Evolutionary conservation across 176 grass and related monocot species (phyloP).

Genomic region (Musa schizocarpa): DNA sequence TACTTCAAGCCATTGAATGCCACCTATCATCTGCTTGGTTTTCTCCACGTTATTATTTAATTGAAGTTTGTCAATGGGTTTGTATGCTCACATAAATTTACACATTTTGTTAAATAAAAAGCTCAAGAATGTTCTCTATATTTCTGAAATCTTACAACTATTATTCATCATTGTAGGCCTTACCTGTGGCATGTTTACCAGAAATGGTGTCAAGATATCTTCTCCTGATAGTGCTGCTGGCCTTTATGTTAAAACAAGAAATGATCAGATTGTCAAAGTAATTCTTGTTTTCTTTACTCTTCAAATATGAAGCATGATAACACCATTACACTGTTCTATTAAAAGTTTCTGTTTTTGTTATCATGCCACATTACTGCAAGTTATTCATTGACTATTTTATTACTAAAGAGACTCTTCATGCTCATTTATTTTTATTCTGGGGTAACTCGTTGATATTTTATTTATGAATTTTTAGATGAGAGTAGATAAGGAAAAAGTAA

Average conservation of each 20-base stretch:
- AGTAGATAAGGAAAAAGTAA: no score
- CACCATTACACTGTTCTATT: background rate
- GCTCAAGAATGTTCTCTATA: background rate
- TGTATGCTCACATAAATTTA: background rate
- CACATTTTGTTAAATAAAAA: background rate
- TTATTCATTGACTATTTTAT: no score
- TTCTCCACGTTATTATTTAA: background rate
- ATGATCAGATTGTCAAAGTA: conserved; percentile 63
- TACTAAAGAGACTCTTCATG: no score
- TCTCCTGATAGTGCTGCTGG: conserved; percentile 90
- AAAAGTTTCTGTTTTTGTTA: no score
- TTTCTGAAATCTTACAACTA: background rate
- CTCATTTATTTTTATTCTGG: no score
- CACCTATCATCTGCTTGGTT: no score
- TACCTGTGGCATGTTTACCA: conserved; percentile 82
- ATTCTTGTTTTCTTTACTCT: background rate
- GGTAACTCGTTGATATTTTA: no score
- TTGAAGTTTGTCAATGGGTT: background rate
- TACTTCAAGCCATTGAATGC: no score
- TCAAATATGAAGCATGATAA: background rate
- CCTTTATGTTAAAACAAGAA: conserved; percentile 69
- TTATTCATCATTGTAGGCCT: conserved; percentile 44
- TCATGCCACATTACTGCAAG: no score
- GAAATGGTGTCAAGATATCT: conserved; percentile 49
- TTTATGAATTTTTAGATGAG: no score